Base-by-base conservation (phyloP, 192 early-diverging fungal species). In the Haplosporangium gracile region DNA sequence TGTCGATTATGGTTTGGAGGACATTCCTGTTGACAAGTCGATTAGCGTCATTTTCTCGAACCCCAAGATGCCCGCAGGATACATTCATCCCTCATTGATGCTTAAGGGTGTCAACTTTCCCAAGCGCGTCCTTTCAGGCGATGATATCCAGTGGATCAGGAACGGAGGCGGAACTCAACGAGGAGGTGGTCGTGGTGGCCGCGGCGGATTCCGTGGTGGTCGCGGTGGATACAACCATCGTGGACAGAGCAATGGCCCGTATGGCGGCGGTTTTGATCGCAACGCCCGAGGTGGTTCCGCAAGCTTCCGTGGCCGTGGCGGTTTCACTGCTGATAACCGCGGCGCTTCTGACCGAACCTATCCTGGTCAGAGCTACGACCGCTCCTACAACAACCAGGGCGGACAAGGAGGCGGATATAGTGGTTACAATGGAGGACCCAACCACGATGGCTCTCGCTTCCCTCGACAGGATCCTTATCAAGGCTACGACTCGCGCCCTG, bases 1-100 rank as follows among this genome's bases (percentile, higher is more conserved):
- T 4, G 91, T 88, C 10, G 85, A 89, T 20, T 84, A 88, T 49
- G 93, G 89, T 45, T 80, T 92, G 55, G 83, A 89, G 15, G 92
- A 95, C 47, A 92, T 96, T 60, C 88, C 90, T 5, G 89, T 94
- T 38, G 93, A 94, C 78, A 91, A 88, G 43, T 94, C 93, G 22
- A 91, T 96, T 15, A 92, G 92, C n/a, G 84, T 70, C 51, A 86
- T 86, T 20, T 86, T 77, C 39, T 39, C 78, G 13, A 86, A 86
- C 51, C 84, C 84, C 36, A 75, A 79, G 2, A 32, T 60, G 5
- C 71, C 75, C 32, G 79, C 80, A 5, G 83, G 79, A 24, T 81
- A 77, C 38, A 36, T 86, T 22, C 83, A 86, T 53, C 83, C 71
- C 39, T 75, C 83, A 15, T 18, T 81, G 26, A 81, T 86, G 79